Evolutionary conservation across 2,329 filamentous ascomycete species (phyloP).

Genomic region (Ophiostoma australiae): DNA sequence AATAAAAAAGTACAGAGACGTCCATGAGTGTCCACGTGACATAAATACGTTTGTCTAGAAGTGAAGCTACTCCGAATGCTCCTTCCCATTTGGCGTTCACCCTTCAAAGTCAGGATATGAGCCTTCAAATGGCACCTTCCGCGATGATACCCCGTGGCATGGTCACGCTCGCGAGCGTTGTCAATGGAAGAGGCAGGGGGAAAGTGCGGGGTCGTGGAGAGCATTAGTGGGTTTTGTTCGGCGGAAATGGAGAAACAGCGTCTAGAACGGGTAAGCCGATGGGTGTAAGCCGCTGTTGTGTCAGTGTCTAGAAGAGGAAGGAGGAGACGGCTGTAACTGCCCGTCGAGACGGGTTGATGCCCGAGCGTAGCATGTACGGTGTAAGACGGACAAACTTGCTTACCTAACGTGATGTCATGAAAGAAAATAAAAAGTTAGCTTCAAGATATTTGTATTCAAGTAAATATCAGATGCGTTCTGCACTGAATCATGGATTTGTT

Average conservation of each 20-base stretch:
- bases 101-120: neutral
- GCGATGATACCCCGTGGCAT: neutral
- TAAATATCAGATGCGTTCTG: no score
- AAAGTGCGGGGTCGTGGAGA: slow-evolving; percentile 4
- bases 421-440: no score
- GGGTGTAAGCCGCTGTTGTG: slow-evolving; percentile 6
- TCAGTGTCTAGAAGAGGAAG: neutral
- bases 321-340: slow-evolving; percentile 2
- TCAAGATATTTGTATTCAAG: no score
- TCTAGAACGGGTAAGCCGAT: neutral
- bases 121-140: neutral
- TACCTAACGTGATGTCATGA: neutral
- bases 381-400: neutral
- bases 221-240: neutral
- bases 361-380: no score
- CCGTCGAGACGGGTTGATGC: neutral
- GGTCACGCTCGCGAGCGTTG: neutral
- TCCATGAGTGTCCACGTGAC: neutral
- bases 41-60: neutral
- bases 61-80: neutral
- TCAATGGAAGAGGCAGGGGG: neutral
- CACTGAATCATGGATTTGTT: neutral
- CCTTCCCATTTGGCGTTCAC: neutral
- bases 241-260: neutral
- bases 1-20: neutral